Base-by-base conservation (phyloP, 108 stramenopile genomes). In the Cyclotella kingstonii region DNA sequence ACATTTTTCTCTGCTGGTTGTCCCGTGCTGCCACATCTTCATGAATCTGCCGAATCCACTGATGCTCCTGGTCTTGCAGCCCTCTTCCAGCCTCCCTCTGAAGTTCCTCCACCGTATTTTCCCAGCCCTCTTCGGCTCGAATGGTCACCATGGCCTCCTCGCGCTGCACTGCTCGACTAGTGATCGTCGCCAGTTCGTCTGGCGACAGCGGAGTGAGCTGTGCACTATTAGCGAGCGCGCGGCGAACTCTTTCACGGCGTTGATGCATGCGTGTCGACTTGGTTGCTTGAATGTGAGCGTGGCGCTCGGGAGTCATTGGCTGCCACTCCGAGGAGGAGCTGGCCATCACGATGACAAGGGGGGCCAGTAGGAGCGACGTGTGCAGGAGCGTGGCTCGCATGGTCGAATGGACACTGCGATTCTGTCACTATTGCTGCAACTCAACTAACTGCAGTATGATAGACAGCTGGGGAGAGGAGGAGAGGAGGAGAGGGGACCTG, bases 191-290 rank as follows among this genome's bases (percentile, higher is more conserved):
- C 8, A 60, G 14, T 45, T 41, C 30, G 2, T 26, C 12, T 6
- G 15, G n/a, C 10, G 50, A 15, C 33, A 23, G 21, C 23, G 15
- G n/a, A 22, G 42, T 48, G 12, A 22, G 29, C n/a, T 22, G 17
- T n/a, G 46, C 17, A 2, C 47, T 8, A 31, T 44, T 39, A 36
- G 15, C 54, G 27, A 44, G 17, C 30, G 28, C 29, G 44, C 17
- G 50, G 25, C 43, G 42, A 4, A 53, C 51, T 25, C 63, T 51
- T 19, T 40, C 51, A 9, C 63, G 63, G 3, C 52, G 63, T 53
- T 64, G 52, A n/a, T 38, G 29, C 51, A 64, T 64, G 17, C 63
- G 63, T 2, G 27, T 21, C 0, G 63, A 54, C 38, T 66, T 66
- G 11, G 35, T 35, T 29, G 54, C 31, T n/a, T 21, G 33, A 17